Evolutionary conservation across 768 basidiomycete species (phyloP).

Genomic region (Pleurotus djamor): DNA sequence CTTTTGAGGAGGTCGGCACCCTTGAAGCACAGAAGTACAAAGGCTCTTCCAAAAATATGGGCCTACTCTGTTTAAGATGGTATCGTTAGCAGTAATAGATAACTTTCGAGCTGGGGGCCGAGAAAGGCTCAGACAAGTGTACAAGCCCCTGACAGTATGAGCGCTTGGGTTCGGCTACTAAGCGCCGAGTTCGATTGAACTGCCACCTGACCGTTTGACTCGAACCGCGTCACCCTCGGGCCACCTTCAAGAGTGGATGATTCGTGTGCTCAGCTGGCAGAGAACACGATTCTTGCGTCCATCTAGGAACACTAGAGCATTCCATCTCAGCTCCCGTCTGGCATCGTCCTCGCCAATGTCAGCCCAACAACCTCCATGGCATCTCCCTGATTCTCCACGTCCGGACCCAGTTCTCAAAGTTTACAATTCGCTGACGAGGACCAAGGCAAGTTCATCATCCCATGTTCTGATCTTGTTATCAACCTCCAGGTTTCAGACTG

Average conservation of each 20-base stretch:
- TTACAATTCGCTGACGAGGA: conserved; percentile 90
- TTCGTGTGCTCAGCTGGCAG: conserved; percentile 8
- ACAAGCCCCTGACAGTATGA: too few relatives aligned
- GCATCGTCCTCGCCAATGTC: conserved; percentile 38
- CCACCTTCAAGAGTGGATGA: background rate
- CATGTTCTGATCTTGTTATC: conserved; percentile 5
- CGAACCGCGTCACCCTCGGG: too few relatives aligned
- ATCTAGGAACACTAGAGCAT: background rate
- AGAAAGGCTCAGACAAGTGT: too few relatives aligned
- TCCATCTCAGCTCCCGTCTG: background rate
- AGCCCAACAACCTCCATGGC: conserved; percentile 62
- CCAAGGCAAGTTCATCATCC: conserved; percentile 59
- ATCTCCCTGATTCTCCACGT: conserved; percentile 33
- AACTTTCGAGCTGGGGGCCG: too few relatives aligned
- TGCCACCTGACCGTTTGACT: too few relatives aligned
- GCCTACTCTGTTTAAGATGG: too few relatives aligned
- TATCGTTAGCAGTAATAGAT: too few relatives aligned
- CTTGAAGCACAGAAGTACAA: too few relatives aligned
- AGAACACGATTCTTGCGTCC: background rate
- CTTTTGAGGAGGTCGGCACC: too few relatives aligned
- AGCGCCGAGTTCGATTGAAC: too few relatives aligned
- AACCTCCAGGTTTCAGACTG: conserved; percentile 45
- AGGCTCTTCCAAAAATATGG: too few relatives aligned
- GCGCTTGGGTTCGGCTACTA: too few relatives aligned
- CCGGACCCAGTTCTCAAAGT: conserved; percentile 73